phyloP scores from a whole-genome alignment of 345 rosid species.

The Noccaea caerulescens region DNA sequence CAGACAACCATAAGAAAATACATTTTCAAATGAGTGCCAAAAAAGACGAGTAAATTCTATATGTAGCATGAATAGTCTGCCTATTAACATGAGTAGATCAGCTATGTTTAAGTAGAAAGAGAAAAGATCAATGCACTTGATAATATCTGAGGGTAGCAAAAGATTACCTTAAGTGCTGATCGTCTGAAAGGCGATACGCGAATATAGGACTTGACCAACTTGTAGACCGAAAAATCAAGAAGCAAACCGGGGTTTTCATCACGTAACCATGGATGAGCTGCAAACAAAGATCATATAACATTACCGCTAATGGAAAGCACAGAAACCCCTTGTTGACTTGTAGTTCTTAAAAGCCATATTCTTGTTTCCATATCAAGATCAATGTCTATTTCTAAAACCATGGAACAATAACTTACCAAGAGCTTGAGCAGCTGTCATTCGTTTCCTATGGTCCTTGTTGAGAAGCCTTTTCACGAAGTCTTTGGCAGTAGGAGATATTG shows the following conservation, averaged over 20 bases:
- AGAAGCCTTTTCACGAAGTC: slow-evolving; percentile 93
- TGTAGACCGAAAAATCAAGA: slow-evolving; percentile 78
- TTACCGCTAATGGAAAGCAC: slow-evolving; percentile 6
- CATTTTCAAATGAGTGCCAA: background rate
- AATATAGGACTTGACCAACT: slow-evolving; percentile 73
- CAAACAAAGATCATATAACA: slow-evolving; percentile 32
- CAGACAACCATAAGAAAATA: slow-evolving; percentile 11
- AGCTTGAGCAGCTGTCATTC: slow-evolving; percentile 98
- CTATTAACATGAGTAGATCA: background rate
- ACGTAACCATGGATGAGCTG: slow-evolving; percentile 95
- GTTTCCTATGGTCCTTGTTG: slow-evolving; percentile 93
- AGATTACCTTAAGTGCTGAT: slow-evolving; percentile 80
- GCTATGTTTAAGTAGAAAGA: background rate
- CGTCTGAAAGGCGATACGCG: slow-evolving; percentile 77
- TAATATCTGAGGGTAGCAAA: slow-evolving; percentile 16
- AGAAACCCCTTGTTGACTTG: background rate
- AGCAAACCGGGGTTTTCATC: slow-evolving; percentile 63
- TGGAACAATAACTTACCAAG: slow-evolving; percentile 55
- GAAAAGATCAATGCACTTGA: slow-evolving; percentile 10
- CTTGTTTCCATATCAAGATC: slow-evolving; percentile 25
- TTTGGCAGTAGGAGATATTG: slow-evolving; percentile 77
- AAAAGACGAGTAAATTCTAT: slow-evolving; percentile 14
- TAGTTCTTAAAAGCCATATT: slow-evolving; percentile 12
- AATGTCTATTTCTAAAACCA: background rate
- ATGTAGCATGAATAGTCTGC: background rate